Evolutionary conservation across 2,329 filamentous ascomycete genomes (phyloP).

Genomic region (Colletotrichum siamense): DNA sequence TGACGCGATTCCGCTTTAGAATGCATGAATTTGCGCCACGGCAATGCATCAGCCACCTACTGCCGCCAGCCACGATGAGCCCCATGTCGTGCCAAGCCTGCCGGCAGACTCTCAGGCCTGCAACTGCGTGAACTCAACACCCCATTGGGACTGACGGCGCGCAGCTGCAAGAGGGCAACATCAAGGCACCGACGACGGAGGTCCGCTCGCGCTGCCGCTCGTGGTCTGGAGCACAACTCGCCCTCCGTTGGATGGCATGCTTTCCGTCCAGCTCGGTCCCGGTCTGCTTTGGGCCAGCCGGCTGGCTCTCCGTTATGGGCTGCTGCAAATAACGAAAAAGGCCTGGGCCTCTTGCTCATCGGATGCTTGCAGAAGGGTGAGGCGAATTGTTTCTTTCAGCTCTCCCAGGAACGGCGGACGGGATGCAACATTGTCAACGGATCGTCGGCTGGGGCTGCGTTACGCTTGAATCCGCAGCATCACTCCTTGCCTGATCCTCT

Average conservation of each 20-base stretch:
- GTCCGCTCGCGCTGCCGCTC: not conserved
- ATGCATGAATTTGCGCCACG: not conserved
- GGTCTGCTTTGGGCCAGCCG: not conserved
- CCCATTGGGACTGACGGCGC: not conserved
- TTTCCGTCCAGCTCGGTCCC: not conserved
- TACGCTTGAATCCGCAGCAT: not conserved
- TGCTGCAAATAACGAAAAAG: not conserved
- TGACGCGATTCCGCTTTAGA: not conserved
- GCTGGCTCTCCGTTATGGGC: not conserved
- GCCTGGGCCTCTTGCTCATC: not conserved
- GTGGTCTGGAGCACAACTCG: not conserved
- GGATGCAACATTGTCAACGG: slow-evolving; percentile 1
- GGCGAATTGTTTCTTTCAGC: not conserved
- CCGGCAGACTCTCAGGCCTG: not conserved
- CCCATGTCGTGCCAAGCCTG: not conserved
- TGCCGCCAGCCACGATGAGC: not conserved
- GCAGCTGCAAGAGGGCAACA: not conserved
- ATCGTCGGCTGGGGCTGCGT: not conserved
- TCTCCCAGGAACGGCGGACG: not conserved
- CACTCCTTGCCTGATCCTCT: not conserved
- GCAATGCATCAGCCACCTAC: not conserved
- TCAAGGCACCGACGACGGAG: not conserved
- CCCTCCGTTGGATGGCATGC: not conserved
- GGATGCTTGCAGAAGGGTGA: not conserved
- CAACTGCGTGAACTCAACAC: not conserved